These are phyloP conservation scores for Eustoma russellianum DNA, from an alignment of 257 asterid species.

Conservation along the genomic window DNA sequence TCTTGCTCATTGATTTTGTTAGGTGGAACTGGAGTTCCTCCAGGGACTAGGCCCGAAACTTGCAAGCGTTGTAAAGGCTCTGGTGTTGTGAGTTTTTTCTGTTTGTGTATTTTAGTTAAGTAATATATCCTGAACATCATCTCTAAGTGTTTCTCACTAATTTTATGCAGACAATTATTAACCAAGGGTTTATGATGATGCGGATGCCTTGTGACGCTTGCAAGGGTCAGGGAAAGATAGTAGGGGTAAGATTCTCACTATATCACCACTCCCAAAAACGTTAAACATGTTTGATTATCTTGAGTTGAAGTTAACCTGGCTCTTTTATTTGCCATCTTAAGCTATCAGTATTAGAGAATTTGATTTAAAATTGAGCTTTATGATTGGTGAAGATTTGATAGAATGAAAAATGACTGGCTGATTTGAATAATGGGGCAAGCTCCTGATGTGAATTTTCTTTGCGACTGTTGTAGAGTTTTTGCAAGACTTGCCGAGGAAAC, in stretches of 20 bases:
- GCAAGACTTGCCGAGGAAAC: constrained; percentile 85
- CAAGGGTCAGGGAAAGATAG: constrained; percentile 69
- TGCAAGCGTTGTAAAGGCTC: constrained; percentile 89
- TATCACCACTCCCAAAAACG: too few relatives aligned
- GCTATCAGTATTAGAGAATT: too few relatives aligned
- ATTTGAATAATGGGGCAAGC: too few relatives aligned
- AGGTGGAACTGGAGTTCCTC: constrained; percentile 99
- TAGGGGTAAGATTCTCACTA: constrained; percentile 43
- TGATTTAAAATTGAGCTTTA: too few relatives aligned
- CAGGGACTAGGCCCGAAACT: constrained; percentile 92
- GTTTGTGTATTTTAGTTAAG: constrained; percentile 8
- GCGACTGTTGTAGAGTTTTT: constrained; percentile 39
- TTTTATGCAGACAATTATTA: constrained; percentile 35
- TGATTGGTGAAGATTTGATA: too few relatives aligned
- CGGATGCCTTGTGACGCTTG: constrained; percentile 64
- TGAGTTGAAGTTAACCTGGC: too few relatives aligned
- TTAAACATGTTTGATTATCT: too few relatives aligned
- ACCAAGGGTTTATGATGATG: constrained; percentile 45
- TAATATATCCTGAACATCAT: not conserved
- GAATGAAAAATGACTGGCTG: too few relatives aligned
- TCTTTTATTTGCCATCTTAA: too few relatives aligned
- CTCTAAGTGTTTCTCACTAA: not conserved
- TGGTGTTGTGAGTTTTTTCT: constrained; percentile 55
- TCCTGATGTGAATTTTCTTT: not conserved
- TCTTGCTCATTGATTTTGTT: constrained; percentile 14